Evolutionary conservation across 768 basidiomycete species (phyloP), one percentile per base, ranked within the genome.

Genomic region (Amanita inopinata): DNA sequence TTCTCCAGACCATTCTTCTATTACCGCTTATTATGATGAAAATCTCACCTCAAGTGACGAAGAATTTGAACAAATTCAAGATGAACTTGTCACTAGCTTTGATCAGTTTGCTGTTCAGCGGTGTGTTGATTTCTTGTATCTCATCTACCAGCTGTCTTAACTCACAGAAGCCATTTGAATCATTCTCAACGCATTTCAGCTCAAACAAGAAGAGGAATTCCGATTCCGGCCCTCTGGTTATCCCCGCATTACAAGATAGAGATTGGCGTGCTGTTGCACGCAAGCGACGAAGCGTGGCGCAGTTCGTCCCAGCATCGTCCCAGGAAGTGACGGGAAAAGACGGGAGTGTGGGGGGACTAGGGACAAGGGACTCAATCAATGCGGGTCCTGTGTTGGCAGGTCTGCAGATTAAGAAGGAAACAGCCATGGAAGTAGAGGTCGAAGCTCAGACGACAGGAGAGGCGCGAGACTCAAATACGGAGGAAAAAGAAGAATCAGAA

Each of bases 211-310:
- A 67, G 42, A 70, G 63, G 31, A 67, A 67, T 48, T 66, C 57
- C 38, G 61, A 71, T 8, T 56, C 74, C 30, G 74, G 66, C 3
- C 86, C 86, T 0, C 71, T 96, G 6, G 78, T 96, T 27, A 98
- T 99, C 33, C 81, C 93, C 11, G 69, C 89, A 1, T 67, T 88
- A 33, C 68, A 89, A 52, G 94, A 97, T 54, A 74, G 78, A 19
- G 93, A 99, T 56, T 99, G 94, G 94, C 69, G 89, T 31, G 83
- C 79, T 39, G 61, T 78, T 5, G 86, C 87, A 11, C 70, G 83
- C 31, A 80, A 76, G 56, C 69, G 84, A 53, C 76, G 70, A 33
- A 64, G 60, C 19, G 66, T 56, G 6, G 59, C 62, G 9, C 70
- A 74, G 32, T 91, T 76, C 53, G 66, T 89, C 6, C 90, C 90